Conservation (phyloP, 345 rosid genomes). For the Psidium friedrichsthalianum region DNA sequence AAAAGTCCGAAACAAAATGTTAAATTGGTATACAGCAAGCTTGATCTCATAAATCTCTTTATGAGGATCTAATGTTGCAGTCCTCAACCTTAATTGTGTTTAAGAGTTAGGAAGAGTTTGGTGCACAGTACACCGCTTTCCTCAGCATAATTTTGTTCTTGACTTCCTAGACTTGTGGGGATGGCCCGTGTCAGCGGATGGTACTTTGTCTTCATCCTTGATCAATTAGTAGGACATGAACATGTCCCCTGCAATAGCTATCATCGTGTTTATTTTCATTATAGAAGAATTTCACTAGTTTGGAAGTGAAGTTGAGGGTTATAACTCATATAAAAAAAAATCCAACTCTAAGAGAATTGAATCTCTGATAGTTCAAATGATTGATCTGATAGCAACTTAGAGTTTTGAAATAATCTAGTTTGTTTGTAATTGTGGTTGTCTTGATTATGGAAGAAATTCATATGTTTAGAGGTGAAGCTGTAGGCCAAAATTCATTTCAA, state of each 20-base stretch:
- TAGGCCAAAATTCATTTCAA: not conserved
- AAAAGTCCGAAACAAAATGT: not conserved
- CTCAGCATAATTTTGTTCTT: not conserved
- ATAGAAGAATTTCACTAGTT: not conserved
- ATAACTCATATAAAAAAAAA: not conserved
- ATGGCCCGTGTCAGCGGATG: not conserved
- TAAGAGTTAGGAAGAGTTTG: not conserved
- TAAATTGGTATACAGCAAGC: not conserved
- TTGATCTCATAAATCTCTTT: not conserved
- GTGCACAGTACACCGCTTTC: not conserved
- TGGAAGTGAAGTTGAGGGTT: not conserved
- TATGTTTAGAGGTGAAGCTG: not conserved
- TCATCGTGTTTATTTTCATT: not conserved
- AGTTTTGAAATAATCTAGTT: not conserved
- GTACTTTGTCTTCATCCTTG: not conserved
- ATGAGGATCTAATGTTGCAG: not conserved
- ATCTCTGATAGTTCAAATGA: not conserved
- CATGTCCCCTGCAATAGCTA: not conserved
- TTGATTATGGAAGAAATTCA: not conserved
- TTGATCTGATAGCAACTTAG: not conserved
- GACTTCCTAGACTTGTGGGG: not conserved
- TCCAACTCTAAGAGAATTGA: not conserved
- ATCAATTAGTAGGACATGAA: not conserved
- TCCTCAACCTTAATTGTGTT: not conserved
- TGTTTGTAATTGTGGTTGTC: not conserved